Percentiles rank a stretch among this genome's conserved stretches.
phyloP scores from a whole-genome alignment of 148 eudicot species.

The Cornus florida region DNA sequence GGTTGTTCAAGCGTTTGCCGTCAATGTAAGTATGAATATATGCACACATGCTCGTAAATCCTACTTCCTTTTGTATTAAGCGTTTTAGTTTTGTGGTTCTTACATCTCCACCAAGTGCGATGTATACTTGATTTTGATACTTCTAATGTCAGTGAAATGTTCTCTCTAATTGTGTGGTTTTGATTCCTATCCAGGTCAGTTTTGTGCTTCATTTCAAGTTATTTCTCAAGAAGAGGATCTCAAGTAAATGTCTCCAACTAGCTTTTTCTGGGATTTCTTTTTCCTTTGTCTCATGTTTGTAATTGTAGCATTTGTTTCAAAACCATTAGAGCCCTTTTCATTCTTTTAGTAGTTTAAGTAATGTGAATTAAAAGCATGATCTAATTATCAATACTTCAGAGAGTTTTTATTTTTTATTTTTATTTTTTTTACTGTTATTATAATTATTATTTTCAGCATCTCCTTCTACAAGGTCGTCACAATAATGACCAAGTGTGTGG shows the following conservation, averaged over 20 bases:
- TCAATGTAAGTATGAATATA: conserved; percentile 57
- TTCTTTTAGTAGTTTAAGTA: background rate
- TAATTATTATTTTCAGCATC: background rate
- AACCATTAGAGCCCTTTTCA: background rate
- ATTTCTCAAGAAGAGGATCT: conserved; percentile 84
- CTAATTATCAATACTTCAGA: background rate
- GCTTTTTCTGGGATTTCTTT: conserved; percentile 2
- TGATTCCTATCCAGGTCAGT: conserved; percentile 54
- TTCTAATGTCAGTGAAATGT: background rate
- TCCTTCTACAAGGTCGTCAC: background rate
- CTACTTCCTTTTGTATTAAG: background rate
- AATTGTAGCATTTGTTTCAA: background rate
- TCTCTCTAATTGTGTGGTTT: background rate
- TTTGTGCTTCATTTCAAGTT: conserved; percentile 77
- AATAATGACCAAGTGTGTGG: background rate
- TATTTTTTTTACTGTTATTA: too few species aligned
- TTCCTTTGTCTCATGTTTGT: background rate
- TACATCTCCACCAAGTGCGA: background rate
- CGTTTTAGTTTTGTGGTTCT: background rate
- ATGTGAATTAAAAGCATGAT: background rate
- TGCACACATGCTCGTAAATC: background rate
- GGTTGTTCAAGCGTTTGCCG: conserved; percentile 63
- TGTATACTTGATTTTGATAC: conserved; percentile 8
- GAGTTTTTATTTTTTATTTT: too few species aligned
- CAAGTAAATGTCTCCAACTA: conserved; percentile 53